Conservation (phyloP, 2,329 filamentous ascomycete species). For the Teratosphaeria nubilosa region DNA sequence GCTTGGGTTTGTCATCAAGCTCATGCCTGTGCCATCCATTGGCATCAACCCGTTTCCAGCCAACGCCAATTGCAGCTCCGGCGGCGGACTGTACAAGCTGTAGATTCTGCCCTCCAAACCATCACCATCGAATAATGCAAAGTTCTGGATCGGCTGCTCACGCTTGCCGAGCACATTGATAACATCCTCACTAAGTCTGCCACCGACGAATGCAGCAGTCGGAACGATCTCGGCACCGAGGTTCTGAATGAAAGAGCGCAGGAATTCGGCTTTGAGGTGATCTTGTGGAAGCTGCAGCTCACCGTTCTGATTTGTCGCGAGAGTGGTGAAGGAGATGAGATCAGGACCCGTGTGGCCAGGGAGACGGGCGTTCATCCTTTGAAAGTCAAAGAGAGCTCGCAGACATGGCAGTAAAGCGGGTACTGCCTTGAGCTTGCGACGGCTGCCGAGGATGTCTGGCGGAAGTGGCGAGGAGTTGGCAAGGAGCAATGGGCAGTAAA, state of each 20-base stretch:
- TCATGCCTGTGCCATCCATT: conserved; percentile 1
- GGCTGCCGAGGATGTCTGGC: conserved; percentile 56
- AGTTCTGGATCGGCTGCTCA: conserved; percentile 93
- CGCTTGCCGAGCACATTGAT: conserved; percentile 89
- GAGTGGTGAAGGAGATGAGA: conserved; percentile 63
- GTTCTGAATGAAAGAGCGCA: conserved; percentile 79
- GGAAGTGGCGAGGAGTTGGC: conserved; percentile 66
- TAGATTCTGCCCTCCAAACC: conserved; percentile 70
- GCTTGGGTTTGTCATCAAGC: background rate
- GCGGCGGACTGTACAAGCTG: conserved; percentile 42
- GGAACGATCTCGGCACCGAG: conserved; percentile 75
- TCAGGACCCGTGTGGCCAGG: conserved; percentile 51
- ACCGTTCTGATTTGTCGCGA: conserved; percentile 69
- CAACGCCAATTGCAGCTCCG: conserved; percentile 15
- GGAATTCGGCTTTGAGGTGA: conserved; percentile 47
- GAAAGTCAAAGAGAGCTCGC: conserved; percentile 83
- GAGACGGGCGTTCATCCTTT: conserved; percentile 32
- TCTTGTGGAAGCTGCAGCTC: conserved; percentile 43
- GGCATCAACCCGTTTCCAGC: background rate
- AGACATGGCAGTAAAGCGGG: conserved; percentile 76
- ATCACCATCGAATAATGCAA: conserved; percentile 83
- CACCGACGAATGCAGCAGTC: conserved; percentile 80
- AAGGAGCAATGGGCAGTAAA: conserved; percentile 81
- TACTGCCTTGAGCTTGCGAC: conserved; percentile 62
- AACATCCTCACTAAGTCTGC: conserved; percentile 85